Base-by-base conservation (phyloP, 2,329 filamentous ascomycete species). In the Whalleya microplaca region DNA sequence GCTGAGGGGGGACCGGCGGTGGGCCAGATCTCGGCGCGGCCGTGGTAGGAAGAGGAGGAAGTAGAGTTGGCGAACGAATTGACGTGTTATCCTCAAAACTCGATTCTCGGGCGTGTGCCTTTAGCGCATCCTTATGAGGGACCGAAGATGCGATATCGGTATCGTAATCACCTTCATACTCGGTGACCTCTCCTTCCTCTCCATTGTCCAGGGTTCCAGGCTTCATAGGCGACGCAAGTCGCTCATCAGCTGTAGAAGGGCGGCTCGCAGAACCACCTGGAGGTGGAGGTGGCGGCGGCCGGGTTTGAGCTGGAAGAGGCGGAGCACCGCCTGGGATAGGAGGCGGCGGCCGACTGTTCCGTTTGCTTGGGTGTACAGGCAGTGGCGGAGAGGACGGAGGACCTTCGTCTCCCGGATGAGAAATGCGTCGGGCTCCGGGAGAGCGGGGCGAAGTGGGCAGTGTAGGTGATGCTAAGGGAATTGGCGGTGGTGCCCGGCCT, bases 111-210 rank as follows among this genome's bases (percentile, higher is more conserved):
- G 83, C 84, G 72, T 96, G 92, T 8, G 91, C 79, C 72, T 94
- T 96, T 59, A 98, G 75, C 0, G 94, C 93, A 75, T 96, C 94
- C 74, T 96, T 97, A 73, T 96, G 92, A 53, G 90, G 91, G n/a
- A 86, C 92, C 9, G 91, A 89, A n/a, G 93, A 91, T 1, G 90
- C 93, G 70, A 98, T 98, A 71, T 98, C 95, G 6, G 95, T 98
- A 66, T 98, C 95, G 71, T 98, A 98, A 70, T 98, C 95, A 6
- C 94, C 95, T 71, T 99, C 95, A 69, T 98, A 98, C 69, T 97
- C 94, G 0, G 92, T 96, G 32, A 92, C 83, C 68, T 96, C 92
- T 56, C 90, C 91, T 56, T 89, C 88, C 21, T 86, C 87, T 14
- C 88, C 87, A 29, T 76, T 82, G 58, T 77, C 78, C 55, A 76